phyloP scores from a whole-genome alignment of 805 yeast species.

The Blastobotrys chiropterorum region DNA sequence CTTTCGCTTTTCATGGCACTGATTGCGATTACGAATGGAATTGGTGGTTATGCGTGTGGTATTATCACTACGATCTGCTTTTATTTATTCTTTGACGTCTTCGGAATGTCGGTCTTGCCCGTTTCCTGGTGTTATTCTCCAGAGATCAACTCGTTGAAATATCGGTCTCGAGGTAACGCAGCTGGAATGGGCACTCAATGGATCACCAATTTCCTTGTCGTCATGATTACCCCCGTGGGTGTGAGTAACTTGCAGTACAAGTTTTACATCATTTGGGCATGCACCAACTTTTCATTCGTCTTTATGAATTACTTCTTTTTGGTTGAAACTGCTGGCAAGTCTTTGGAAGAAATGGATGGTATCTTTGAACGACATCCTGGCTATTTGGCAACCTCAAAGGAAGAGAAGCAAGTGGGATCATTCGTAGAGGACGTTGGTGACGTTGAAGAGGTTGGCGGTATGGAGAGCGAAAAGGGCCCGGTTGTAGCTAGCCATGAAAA shows the following conservation, averaged over 20 bases:
- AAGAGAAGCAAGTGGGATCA: constrained; percentile 4
- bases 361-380: constrained; percentile 30
- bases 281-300: constrained; percentile 25
- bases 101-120: constrained; percentile 21
- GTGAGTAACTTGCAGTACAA: constrained; percentile 43
- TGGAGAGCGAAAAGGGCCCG: not conserved
- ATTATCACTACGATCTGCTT: constrained; percentile 52
- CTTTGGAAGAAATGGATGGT: constrained; percentile 67
- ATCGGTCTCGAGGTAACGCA: constrained; percentile 42
- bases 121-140: constrained; percentile 40
- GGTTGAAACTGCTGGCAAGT: constrained; percentile 71
- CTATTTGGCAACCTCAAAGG: constrained; percentile 8
- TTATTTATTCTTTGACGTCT: constrained; percentile 38
- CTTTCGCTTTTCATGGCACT: constrained; percentile 4
- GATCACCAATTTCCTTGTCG: constrained; percentile 51
- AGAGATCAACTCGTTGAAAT: constrained; percentile 45
- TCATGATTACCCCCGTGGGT: constrained; percentile 48
- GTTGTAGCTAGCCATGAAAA: not conserved
- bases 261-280: constrained; percentile 54
- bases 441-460: too few species aligned
- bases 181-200: constrained; percentile 46
- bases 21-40: constrained; percentile 35
- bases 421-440: too few species aligned
- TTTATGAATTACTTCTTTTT: constrained; percentile 48
- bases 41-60: constrained; percentile 26